phyloP scores from a whole-genome alignment of 306 rosid species.

The Gleditsia sinensis region DNA sequence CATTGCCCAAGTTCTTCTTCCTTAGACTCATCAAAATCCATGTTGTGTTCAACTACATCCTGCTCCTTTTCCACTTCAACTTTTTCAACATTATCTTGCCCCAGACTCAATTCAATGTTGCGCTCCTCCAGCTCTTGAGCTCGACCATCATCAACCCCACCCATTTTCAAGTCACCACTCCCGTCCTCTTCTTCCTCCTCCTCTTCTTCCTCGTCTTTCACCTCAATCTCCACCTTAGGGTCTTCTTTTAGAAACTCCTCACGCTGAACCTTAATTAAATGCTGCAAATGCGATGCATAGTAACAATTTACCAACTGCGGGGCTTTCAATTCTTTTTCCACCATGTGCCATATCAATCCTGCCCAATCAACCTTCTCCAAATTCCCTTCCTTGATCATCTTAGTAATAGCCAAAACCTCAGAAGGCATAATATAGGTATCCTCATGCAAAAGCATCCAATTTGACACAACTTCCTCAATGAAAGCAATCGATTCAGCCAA shows the following conservation, averaged over 20 bases:
- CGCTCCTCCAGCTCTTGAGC: constrained; percentile 58
- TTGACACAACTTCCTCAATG: constrained; percentile 58
- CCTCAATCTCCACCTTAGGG: constrained; percentile 38
- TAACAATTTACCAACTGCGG: constrained; percentile 60
- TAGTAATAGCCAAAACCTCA: constrained; percentile 48
- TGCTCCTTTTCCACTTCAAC: constrained; percentile 40
- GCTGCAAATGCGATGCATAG: constrained; percentile 89
- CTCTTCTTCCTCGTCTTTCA: constrained; percentile 41
- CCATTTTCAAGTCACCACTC: constrained; percentile 23
- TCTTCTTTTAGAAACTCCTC: constrained; percentile 52
- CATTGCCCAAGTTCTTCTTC: constrained; percentile 56
- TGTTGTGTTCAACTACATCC: constrained; percentile 45
- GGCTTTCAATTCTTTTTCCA: constrained; percentile 72
- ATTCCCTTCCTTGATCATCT: constrained; percentile 58
- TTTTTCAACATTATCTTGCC: constrained; percentile 52
- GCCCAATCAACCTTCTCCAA: constrained; percentile 85
- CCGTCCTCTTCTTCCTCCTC: constrained; percentile 47
- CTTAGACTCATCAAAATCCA: constrained; percentile 63
- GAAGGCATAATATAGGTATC: constrained; percentile 63
- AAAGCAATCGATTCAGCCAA: constrained; percentile 55
- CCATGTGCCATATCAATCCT: constrained; percentile 74
- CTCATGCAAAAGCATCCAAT: constrained; percentile 85
- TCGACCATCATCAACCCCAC: constrained; percentile 41
- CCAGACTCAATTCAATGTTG: constrained; percentile 58
- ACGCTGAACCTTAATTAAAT: constrained; percentile 60